These are phyloP conservation scores for Knoxdaviesia proteae DNA, from an alignment of 2,329 filamentous ascomycete species.

Conservation along the genomic window DNA sequence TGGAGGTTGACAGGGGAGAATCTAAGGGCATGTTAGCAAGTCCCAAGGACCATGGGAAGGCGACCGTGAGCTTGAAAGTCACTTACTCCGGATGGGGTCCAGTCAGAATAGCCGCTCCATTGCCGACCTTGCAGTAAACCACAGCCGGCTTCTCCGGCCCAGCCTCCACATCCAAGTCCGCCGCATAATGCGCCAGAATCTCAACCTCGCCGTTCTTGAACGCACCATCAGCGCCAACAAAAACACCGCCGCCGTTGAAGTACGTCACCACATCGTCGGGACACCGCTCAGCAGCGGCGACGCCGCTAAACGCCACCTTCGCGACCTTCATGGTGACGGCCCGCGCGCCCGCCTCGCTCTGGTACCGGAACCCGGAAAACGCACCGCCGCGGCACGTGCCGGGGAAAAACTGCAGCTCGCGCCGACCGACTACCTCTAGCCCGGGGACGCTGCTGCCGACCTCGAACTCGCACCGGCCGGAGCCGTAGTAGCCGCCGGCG, in stretches of 20 bases:
- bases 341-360: conserved; percentile 65
- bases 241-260: conserved; percentile 88
- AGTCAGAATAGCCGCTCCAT: conserved; percentile 60
- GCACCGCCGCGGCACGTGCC: conserved; percentile 71
- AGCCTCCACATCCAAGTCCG: conserved; percentile 54
- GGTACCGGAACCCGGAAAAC: conserved; percentile 77
- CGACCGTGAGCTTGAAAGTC: no score
- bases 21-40: conserved; percentile 22
- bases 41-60: neutral
- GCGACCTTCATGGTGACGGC: conserved; percentile 47
- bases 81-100: conserved; percentile 77
- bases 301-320: conserved; percentile 29
- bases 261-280: conserved; percentile 53
- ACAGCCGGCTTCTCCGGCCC: conserved; percentile 57
- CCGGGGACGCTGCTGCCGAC: conserved; percentile 44
- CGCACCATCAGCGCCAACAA: conserved; percentile 49
- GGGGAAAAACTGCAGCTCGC: conserved; percentile 78
- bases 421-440: conserved; percentile 66
- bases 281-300: conserved; percentile 17
- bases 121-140: conserved; percentile 63
- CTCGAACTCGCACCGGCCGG: conserved; percentile 71
- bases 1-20: conserved; percentile 66
- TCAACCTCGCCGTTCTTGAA: conserved; percentile 46
- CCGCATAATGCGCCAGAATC: conserved; percentile 61
- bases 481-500: conserved; percentile 84